These are phyloP conservation scores for Macrolepiota albuminosa DNA, from an alignment of 768 basidiomycete species.

Conservation along the genomic window DNA sequence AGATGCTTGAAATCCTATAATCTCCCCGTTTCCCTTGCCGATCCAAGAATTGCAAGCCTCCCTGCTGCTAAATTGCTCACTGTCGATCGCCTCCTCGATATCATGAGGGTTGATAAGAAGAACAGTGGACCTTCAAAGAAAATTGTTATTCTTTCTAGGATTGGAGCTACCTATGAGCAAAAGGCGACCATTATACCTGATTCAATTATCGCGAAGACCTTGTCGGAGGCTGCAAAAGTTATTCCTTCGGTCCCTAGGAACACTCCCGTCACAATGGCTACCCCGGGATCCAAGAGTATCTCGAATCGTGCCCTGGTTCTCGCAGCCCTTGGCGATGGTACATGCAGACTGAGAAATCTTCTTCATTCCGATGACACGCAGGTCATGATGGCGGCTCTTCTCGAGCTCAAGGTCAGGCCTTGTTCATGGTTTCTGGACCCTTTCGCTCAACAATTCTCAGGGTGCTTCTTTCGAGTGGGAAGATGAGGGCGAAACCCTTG, in stretches of 20 bases:
- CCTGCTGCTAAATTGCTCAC: conserved; percentile 70
- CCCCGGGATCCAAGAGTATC: conserved; percentile 95
- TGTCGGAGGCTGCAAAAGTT: conserved; percentile 78
- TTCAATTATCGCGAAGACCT: conserved; percentile 72
- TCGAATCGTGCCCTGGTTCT: conserved; percentile 93
- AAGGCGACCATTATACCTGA: conserved; percentile 87
- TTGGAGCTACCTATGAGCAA: conserved; percentile 89
- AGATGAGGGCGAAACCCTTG: conserved; percentile 92
- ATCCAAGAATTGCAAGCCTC: conserved; percentile 70
- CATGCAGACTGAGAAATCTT: conserved; percentile 83
- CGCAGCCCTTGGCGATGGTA: conserved; percentile 86
- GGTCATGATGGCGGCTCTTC: conserved; percentile 96
- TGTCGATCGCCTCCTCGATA: conserved; percentile 79
- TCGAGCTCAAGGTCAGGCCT: conserved; percentile 70
- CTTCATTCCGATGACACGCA: conserved; percentile 98
- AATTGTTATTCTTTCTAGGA: conserved; percentile 84
- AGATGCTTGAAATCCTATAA: conserved; percentile 89
- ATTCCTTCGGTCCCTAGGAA: conserved; percentile 60
- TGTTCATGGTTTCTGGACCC: not conserved
- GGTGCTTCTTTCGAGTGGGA: conserved; percentile 94
- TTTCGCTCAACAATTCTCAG: conserved; percentile 30
- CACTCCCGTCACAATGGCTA: conserved; percentile 68
- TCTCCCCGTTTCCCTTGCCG: conserved; percentile 76
- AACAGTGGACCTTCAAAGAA: conserved; percentile 92
- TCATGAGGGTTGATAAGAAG: conserved; percentile 98